Evolutionary conservation across 768 basidiomycete species (phyloP).

Genomic region (Pleurotus cornucopiae): DNA sequence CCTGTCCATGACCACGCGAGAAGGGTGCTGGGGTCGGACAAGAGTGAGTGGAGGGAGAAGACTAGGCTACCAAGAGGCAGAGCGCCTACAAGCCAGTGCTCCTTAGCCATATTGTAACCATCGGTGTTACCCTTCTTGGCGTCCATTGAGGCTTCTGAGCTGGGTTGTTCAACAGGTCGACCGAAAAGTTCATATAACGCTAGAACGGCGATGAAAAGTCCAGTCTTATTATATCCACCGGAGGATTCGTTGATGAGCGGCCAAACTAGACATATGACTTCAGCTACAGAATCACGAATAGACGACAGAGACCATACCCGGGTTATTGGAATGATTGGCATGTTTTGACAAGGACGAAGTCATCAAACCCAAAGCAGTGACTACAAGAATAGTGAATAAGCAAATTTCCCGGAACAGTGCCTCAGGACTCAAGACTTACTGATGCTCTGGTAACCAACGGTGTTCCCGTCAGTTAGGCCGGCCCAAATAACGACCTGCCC

Average conservation of each 20-base stretch:
- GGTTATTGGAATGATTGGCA: constrained; percentile 77
- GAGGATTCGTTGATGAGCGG: constrained; percentile 63
- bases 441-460: constrained; percentile 44
- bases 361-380: constrained; percentile 62
- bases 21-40: constrained; percentile 74
- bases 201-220: constrained; percentile 51
- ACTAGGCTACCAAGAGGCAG: constrained; percentile 64
- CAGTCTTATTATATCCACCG: constrained; percentile 68
- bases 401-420: not conserved
- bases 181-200: constrained; percentile 54
- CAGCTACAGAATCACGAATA: too few species aligned
- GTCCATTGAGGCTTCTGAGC: constrained; percentile 1
- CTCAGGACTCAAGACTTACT: constrained; percentile 27
- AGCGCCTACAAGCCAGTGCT: constrained; percentile 29
- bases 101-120: constrained; percentile 10
- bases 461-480: constrained; percentile 17
- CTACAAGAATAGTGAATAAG: constrained; percentile 28
- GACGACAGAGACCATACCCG: constrained; percentile 36
- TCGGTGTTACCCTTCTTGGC: not conserved
- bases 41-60: constrained; percentile 67
- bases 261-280: constrained; percentile 52
- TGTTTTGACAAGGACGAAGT: constrained; percentile 70
- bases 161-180: constrained; percentile 28
- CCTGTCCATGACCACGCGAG: constrained; percentile 90
- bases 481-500: constrained; percentile 54